Conservation (phyloP, 2,329 filamentous ascomycete species). For the Paracoccidioides brasiliensis region DNA sequence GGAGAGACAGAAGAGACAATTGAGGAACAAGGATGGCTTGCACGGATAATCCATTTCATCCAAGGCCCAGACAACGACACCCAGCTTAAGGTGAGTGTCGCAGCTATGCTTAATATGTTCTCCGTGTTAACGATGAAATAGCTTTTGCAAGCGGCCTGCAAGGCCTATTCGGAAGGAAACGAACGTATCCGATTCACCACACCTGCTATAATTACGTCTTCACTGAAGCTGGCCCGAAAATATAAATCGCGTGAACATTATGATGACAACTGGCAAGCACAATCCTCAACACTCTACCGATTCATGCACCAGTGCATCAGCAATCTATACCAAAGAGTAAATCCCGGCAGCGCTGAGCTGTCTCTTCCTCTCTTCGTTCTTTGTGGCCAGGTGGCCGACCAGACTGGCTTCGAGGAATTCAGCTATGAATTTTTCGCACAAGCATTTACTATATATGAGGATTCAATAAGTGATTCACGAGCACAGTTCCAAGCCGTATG, state of each 20-base stretch:
- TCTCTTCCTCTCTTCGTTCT: conserved; percentile 79
- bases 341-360: conserved; percentile 69
- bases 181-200: conserved; percentile 94
- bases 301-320: conserved; percentile 86
- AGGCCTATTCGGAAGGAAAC: conserved; percentile 80
- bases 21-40: conserved; percentile 95
- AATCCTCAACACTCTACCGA: conserved; percentile 76
- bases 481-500: conserved; percentile 97
- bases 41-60: conserved; percentile 79
- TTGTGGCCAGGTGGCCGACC: conserved; percentile 84
- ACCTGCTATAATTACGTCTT: conserved; percentile 77
- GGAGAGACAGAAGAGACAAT: conserved; percentile 92
- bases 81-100: conserved; percentile 56
- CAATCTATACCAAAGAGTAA: conserved; percentile 75
- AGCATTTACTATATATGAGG: conserved; percentile 95
- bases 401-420: conserved; percentile 85
- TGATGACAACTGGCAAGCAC: conserved; percentile 58
- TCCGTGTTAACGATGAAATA: conserved; percentile 19
- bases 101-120: neutral
- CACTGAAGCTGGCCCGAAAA: conserved; percentile 74
- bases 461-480: conserved; percentile 86
- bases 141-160: conserved; percentile 74
- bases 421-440: conserved; percentile 98
- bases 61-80: conserved; percentile 76
- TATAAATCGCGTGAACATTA: conserved; percentile 87